Evolutionary conservation across 495 filamentous ascomycete species (phyloP).

Genomic region (Podospora anserina): DNA sequence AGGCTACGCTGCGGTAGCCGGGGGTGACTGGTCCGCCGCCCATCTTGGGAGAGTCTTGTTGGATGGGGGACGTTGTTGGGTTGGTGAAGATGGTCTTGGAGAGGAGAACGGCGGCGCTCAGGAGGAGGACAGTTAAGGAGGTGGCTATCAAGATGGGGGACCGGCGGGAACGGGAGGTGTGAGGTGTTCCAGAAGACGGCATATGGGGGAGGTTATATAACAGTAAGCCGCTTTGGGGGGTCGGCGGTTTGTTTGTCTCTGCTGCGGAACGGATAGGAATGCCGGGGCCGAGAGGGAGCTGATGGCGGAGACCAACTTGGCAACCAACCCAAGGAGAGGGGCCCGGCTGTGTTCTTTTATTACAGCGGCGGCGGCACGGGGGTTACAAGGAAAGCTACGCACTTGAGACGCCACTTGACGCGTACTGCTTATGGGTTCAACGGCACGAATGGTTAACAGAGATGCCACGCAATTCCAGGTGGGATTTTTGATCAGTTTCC

Average conservation of each 20-base stretch:
- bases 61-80: background rate
- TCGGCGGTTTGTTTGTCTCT: too few relatives aligned
- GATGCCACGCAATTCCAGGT: background rate
- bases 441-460: background rate
- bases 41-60: conserved; percentile 36
- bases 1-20: conserved; percentile 68
- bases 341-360: background rate
- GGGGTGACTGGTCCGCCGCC: conserved; percentile 37
- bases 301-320: background rate
- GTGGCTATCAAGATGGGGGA: background rate
- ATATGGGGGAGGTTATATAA: background rate
- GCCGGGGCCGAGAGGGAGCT: too few relatives aligned
- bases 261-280: too few relatives aligned
- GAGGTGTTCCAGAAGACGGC: background rate
- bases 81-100: background rate
- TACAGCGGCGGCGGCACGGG: too few relatives aligned
- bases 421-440: background rate
- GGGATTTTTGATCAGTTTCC: background rate
- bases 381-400: background rate
- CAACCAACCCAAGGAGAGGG: background rate
- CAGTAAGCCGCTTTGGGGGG: background rate
- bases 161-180: background rate
- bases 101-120: conserved; percentile 2
- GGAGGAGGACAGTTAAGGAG: background rate
- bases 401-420: background rate